These are phyloP conservation scores for Taphrina populina DNA, from an alignment of 1,139 yeast species.

Conservation along the genomic window DNA sequence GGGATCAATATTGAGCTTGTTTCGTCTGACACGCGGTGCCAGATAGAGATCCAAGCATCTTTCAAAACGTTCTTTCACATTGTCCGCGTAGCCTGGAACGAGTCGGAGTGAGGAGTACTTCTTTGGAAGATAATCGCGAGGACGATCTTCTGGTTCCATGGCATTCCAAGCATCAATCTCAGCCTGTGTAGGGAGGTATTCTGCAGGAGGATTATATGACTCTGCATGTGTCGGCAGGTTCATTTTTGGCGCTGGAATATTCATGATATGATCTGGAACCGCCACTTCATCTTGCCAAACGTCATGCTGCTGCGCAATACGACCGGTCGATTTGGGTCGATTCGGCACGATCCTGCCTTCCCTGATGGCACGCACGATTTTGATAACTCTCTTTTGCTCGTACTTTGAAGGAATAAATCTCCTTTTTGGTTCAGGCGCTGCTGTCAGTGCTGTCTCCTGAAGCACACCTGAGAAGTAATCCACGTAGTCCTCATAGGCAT, in stretches of 20 bases:
- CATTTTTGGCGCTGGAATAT: conserved; percentile 87
- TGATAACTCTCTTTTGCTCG: conserved; percentile 82
- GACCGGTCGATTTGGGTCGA: conserved; percentile 51
- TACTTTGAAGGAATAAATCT: conserved; percentile 94
- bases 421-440: conserved; percentile 94
- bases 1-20: conserved; percentile 87
- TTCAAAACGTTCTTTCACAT: conserved; percentile 86
- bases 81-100: conserved; percentile 89
- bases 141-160: conserved; percentile 70
- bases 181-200: conserved; percentile 76
- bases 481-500: conserved; percentile 90
- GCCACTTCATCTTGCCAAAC: conserved; percentile 69
- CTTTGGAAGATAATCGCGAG: conserved; percentile 62
- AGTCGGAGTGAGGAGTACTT: conserved; percentile 78
- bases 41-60: conserved; percentile 88
- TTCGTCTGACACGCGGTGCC: conserved; percentile 93
- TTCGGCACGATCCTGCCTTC: conserved; percentile 91
- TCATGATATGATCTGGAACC: conserved; percentile 75
- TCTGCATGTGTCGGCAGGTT: conserved; percentile 97
- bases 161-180: conserved; percentile 73
- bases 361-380: conserved; percentile 91
- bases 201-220: conserved; percentile 96
- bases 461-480: conserved; percentile 90
- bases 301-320: conserved; percentile 53
- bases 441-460: conserved; percentile 89